phyloP scores from a whole-genome alignment of 2,329 filamentous ascomycete genomes.

The Calonectria crousiana region DNA sequence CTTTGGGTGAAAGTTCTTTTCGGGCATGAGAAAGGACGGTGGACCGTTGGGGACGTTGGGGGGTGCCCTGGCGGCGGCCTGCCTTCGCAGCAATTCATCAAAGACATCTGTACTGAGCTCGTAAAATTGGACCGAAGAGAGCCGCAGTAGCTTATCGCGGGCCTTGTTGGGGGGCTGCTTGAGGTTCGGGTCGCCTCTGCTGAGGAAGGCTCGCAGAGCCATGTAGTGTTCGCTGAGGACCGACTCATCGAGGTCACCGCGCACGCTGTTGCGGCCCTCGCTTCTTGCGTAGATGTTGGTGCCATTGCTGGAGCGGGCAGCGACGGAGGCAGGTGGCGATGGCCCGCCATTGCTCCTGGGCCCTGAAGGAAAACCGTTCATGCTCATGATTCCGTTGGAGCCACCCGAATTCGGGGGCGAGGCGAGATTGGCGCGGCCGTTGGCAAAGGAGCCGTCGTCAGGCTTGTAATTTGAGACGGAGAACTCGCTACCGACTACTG shows the following conservation, averaged over 20 bases:
- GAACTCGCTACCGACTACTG: slow-evolving; percentile 87
- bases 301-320: slow-evolving; percentile 85
- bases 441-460: slow-evolving; percentile 66
- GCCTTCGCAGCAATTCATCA: slow-evolving; percentile 91
- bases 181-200: slow-evolving; percentile 80
- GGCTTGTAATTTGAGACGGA: slow-evolving; percentile 76
- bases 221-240: slow-evolving; percentile 85
- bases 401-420: slow-evolving; percentile 79
- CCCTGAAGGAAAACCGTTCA: slow-evolving; percentile 71
- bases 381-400: slow-evolving; percentile 66
- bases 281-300: slow-evolving; percentile 75
- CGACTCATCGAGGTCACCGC: slow-evolving; percentile 70
- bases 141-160: slow-evolving; percentile 90
- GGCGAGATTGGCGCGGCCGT: slow-evolving; percentile 69
- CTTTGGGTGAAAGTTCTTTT: slow-evolving; percentile 93
- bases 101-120: slow-evolving; percentile 98
- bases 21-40: slow-evolving; percentile 85
- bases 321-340: slow-evolving; percentile 90
- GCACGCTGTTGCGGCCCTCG: slow-evolving; percentile 70
- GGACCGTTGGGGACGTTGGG: slow-evolving; percentile 65
- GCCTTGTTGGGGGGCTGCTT: slow-evolving; percentile 87
- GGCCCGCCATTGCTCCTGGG: slow-evolving; percentile 72
- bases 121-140: slow-evolving; percentile 94
- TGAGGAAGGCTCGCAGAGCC: slow-evolving; percentile 81
- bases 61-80: slow-evolving; percentile 72